Evolutionary conservation across 2,329 filamentous ascomycete genomes (phyloP), one percentile per base, ranked within the genome.

Genomic region (Ceratocystis alfenasii): DNA sequence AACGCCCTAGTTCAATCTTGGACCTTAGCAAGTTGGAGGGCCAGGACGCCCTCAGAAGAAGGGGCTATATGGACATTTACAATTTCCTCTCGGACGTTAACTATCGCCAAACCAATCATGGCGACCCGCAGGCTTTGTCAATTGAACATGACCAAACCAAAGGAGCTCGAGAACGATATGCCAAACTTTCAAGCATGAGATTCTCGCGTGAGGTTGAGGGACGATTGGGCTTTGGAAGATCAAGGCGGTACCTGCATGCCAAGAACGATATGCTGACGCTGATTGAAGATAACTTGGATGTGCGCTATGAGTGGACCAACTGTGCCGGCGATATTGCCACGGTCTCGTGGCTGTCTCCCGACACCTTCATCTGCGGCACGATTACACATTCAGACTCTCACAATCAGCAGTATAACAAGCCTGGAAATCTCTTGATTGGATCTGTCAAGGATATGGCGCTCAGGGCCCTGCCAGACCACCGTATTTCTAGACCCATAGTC

Each of bases 331-430:
- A 87, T 70, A 80, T 87, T 55, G 76, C 79, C 25, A 81, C 83
- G 1, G 76, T 85, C 62, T 77, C 77, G 20, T 87, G 84, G 84
- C 75, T 82, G 0, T 81, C 80, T 0, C 71, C 80, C 22, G 71
- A 76, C n/a, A 75, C 75, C 17, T 83, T 86, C 63, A 71, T 87
- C n/a, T 85, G 83, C 68, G 84, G 84, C 44, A 83, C 84, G 0
- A 84, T 83, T 0, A 80, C 81, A 0, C 84, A 87, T 72, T 86
- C 83, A 0, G 84, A 87, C 69, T 74, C 76, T 0, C 81, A 84
- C 53, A 87, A 86, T 66, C 83, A 86, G 70, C 83, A 86, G 68
- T 87, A 87, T 70, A 87, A 87, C 69, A 85, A 83, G 69, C 79
- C 81, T 0, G 84, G 84, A 0, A 87, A 87, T 69, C 72, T 87